Evolutionary conservation across 495 filamentous ascomycete species (phyloP), one percentile per base, ranked within the genome.

Genomic region (Penicillium pancosmium): DNA sequence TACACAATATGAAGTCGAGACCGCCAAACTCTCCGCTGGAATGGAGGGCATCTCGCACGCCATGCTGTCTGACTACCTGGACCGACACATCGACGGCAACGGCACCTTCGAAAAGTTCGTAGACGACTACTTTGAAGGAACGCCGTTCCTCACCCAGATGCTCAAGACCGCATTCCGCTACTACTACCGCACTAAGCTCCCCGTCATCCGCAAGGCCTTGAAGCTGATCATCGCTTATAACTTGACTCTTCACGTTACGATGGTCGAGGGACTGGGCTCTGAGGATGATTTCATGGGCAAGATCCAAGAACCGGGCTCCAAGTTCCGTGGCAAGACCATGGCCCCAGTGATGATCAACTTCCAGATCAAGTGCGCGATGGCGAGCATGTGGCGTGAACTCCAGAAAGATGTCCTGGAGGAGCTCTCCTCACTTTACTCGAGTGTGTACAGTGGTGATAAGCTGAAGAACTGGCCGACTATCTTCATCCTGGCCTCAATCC

Each of bases 311-410:
- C 80, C 86, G 55, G 79, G 83, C 27, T 93, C 90, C 55, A 92
- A 88, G 60, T 96, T 88, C 82, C 82, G 78, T 57, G 92, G 92
- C 69, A 92, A 93, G 82, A 92, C 86, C 25, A 84, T 94, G 62
- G 92, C 92, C 15, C 92, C 92, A 3, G 91, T 96, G 61, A 94
- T 96, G 92, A 93, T 97, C 84, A 96, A 96, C 79, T 96, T 97
- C 84, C 91, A 96, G 77, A 89, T 97, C 76, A 97, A 97, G 82
- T 91, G 86, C 68, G 92, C 92, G 49, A 86, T 97, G 80, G 92
- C 91, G 33, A 90, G 91, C 66, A 92, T 96, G 90, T 97, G 92
- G 92, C 91, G 92, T 59, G 92, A 95, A 72, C 78, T 97, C 44
- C 91, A 95, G 73, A 95, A 95, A 77, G 92, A 97, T 60, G 88